A percentile compares a stretch with the other conserved stretches of the same genome.
Evolutionary conservation across 768 basidiomycete species (phyloP).

Genomic region (Pluteus cervinus): DNA sequence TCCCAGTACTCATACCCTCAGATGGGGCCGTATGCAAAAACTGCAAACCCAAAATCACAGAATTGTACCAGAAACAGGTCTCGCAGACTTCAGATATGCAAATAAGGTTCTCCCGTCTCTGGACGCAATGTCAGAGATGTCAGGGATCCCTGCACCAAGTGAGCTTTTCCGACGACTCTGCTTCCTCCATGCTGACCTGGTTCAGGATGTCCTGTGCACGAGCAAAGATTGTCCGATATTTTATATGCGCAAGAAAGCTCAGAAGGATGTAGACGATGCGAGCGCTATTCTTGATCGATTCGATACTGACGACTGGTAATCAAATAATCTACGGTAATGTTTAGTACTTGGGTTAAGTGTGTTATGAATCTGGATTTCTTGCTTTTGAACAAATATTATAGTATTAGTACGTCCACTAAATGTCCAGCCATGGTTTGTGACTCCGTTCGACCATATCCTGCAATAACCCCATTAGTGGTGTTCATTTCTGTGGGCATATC

Average conservation of each 20-base stretch:
- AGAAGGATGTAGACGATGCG: slow-evolving; percentile 94
- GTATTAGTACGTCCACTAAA: no score
- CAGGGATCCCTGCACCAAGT: slow-evolving; percentile 97
- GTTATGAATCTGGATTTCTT: no score
- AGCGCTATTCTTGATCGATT: slow-evolving; percentile 78
- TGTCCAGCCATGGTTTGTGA: no score
- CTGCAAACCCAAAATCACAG: slow-evolving; percentile 78
- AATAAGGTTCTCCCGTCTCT: slow-evolving; percentile 88
- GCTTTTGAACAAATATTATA: no score
- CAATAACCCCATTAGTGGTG: no score
- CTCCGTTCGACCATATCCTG: no score
- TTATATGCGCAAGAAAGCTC: slow-evolving; percentile 97
- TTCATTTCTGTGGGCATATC: no score
- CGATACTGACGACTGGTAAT: slow-evolving; percentile 66
- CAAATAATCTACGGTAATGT: no score
- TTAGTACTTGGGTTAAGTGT: no score
- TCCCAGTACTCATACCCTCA: slow-evolving; percentile 20
- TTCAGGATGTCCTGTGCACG: slow-evolving; percentile 90
- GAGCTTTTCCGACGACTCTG: slow-evolving; percentile 5
- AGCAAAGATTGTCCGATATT: slow-evolving; percentile 99
- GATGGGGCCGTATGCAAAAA: slow-evolving; percentile 95
- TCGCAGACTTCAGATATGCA: slow-evolving; percentile 69
- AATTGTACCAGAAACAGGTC: slow-evolving; percentile 91
- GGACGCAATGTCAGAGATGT: slow-evolving; percentile 99
- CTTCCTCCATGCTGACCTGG: neutral